These are phyloP conservation scores for Spinacia oleracea DNA, from an alignment of 179 eudicot genomes.

Conservation along the genomic window DNA sequence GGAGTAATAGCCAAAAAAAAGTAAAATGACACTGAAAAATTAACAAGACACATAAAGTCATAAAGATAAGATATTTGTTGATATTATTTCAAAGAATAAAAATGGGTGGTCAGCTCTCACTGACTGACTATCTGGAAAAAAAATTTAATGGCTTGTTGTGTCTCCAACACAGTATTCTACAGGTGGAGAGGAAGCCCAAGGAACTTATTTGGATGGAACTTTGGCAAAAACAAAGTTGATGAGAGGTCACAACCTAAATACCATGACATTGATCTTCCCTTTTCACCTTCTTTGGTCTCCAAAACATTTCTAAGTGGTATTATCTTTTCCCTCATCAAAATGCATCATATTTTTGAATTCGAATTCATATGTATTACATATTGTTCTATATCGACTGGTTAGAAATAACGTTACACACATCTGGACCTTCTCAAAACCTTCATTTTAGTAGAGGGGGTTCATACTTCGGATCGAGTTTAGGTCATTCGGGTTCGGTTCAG, in stretches of 20 bases:
- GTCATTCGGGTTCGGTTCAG: too few relatives aligned
- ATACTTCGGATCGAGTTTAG: too few relatives aligned
- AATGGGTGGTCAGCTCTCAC: constrained; percentile 30
- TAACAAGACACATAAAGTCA: constrained; percentile 19
- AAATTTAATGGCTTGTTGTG: constrained; percentile 36
- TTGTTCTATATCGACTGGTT: neutral
- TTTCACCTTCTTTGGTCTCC: constrained; percentile 71
- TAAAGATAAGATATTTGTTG: constrained; percentile 32
- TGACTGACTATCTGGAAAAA: constrained; percentile 18
- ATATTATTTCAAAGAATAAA: constrained; percentile 6
- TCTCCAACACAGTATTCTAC: constrained; percentile 32
- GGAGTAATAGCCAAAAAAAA: neutral
- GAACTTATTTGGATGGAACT: constrained; percentile 74
- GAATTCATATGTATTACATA: neutral
- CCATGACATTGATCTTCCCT: constrained; percentile 72
- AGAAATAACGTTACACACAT: neutral
- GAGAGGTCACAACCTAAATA: constrained; percentile 62
- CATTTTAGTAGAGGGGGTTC: neutral
- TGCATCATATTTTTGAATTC: neutral
- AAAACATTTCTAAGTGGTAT: constrained; percentile 81
- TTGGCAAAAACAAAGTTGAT: constrained; percentile 47
- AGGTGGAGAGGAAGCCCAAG: constrained; percentile 42
- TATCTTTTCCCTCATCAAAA: constrained; percentile 14
- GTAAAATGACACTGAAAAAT: constrained; percentile 18
- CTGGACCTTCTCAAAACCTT: neutral